Base-by-base conservation (phyloP, 352 stramenopile genomes). In the Phytophthora lateralis region DNA sequence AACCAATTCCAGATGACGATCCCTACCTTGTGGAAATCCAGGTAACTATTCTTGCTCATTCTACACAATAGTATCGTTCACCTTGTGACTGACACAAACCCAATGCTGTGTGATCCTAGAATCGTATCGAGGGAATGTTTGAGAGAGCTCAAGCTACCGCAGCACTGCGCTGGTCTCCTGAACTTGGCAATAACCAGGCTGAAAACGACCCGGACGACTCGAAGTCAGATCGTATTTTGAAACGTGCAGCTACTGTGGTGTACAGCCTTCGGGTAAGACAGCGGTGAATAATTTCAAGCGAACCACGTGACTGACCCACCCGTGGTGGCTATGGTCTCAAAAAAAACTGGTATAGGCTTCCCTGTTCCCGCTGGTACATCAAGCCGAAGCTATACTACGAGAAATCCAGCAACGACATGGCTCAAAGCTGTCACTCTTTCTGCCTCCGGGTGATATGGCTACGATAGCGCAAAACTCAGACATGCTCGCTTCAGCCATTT, bases 381-480 rank as follows among this genome's bases (percentile, higher is more conserved):
- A 90, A 73, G 76, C 72, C 8, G 72, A 85, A 61, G 63, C 49
- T n/a, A 73, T 66, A 17, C 37, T 88, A 29, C 66, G 69, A 41
- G 56, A 79, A 9, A 73, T 87, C 34, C 62, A 76, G 9, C 62
- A 80, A 41, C 69, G 48, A 5, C 66, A 79, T 20, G 49, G 68
- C 2, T 66, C 58, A 4, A 81, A 75, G 34, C 30, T 90, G 12
- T 85, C 76, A 11, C 46, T 85, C 1, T 48, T 86, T 30, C 55
- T 89, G 0, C 62, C 67, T 32, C 54, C 66, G 15, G 41, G 57
- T 1, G 68, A 85, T 2, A 45, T 91, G n/a, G 46, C 64, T 30
- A 47, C 60, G 4, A 77, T 90, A 27, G 71, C 73, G 3, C 44
- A 72, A 18, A 71, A 89, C 43, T 89, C 76, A 5, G 80, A 88